Evolutionary conservation across 2,329 filamentous ascomycete species (phyloP).

Genomic region (Penicillium sumatraense): DNA sequence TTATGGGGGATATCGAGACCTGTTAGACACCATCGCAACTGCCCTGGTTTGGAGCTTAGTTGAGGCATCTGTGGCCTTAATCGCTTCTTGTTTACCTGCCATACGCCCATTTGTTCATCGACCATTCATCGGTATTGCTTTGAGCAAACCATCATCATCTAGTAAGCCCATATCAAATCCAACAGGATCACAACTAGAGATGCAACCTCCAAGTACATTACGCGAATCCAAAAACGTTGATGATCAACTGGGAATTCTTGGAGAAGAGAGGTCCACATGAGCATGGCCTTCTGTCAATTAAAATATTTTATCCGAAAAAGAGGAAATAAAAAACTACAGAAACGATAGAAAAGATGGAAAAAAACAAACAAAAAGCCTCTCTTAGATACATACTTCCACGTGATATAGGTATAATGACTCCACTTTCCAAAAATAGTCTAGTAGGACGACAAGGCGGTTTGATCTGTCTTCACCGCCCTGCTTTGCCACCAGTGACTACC

Average conservation of each 20-base stretch:
- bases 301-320: too few species aligned
- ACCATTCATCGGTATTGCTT: constrained; percentile 5
- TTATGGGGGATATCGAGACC: constrained; percentile 12
- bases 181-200: not conserved
- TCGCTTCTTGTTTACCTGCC: constrained; percentile 15
- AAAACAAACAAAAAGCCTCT: too few species aligned
- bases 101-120: constrained; percentile 16
- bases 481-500: constrained; percentile 3
- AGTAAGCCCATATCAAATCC: not conserved
- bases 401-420: not conserved
- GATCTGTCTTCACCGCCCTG: constrained; percentile 2
- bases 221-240: not conserved
- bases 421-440: not conserved
- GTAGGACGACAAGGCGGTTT: not conserved
- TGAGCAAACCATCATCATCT: not conserved
- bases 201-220: not conserved
- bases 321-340: too few species aligned
- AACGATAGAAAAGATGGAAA: too few species aligned
- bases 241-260: not conserved
- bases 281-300: too few species aligned
- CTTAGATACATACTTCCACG: too few species aligned
- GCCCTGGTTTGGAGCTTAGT: constrained; percentile 15
- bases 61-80: constrained; percentile 15
- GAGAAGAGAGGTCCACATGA: not conserved
- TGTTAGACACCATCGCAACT: constrained; percentile 16